Base-by-base conservation (phyloP, 345 rosid species). In the Leavenworthia alabamica region DNA sequence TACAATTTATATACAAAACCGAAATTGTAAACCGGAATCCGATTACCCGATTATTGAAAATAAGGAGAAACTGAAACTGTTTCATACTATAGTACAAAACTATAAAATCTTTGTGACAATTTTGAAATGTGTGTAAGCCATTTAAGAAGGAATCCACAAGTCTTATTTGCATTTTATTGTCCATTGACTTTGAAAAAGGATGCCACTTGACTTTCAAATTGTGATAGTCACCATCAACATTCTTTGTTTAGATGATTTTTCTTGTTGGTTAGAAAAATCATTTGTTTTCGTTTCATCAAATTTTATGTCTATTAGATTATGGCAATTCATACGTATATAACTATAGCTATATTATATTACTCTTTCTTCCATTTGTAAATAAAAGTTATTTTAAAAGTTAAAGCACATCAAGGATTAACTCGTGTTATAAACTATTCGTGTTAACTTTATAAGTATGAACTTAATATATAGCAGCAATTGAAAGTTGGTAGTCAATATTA, bases 121-220 rank as follows among this genome's bases (percentile, higher is more conserved):
- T 45, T 26, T 35, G 67, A 58, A 57, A 70, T 49, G 6, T 41
- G 26, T 32, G 54, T 41, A 39, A 39, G 39, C 15, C 49, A 55
- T 63, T 62, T 16, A 33, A 44, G 27, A 3, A 50, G 15, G 39
- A 17, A 52, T 33, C 2, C 62, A 68, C 50, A 55, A 62, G 74
- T 47, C 74, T 51, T 36, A 14, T 47, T 39, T 70, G 52, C 11
- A 37, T 24, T 56, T 42, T 32, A 49, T 49, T 49, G 66, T 40
- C 63, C 75, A 41, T 64, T 71, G 75, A 71, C 75, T 71, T 64
- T 56, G 66, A 71, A 26, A 50, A 71, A 40, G 4, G 15, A 62
- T 22, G 28, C 60, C 60, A 71, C 55, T 71, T 64, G 70, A 71
- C 70, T 54, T 49, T 24, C 32, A 32, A 39, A 46, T 20, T 37